Conservation (phyloP, 2,329 filamentous ascomycete species). For the Colletotrichum plurivorum region DNA sequence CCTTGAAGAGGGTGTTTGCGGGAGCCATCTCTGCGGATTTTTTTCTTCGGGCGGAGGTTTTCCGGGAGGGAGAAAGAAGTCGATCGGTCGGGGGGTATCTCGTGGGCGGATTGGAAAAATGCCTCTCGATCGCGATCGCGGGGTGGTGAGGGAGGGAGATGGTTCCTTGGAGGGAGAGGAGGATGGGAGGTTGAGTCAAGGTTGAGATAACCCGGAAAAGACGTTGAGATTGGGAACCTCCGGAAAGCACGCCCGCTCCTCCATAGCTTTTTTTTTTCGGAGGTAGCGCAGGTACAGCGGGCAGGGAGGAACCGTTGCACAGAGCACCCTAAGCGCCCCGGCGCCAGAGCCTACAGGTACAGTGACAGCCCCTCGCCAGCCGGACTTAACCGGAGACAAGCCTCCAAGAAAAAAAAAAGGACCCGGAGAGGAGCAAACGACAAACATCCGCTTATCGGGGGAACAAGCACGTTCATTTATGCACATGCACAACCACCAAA, state of each 20-base stretch:
- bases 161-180: slow-evolving; percentile 16
- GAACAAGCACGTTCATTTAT: background rate
- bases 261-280: slow-evolving; percentile 31
- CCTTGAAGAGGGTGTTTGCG: slow-evolving; percentile 66
- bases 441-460: slow-evolving; percentile 5
- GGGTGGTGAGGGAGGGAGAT: slow-evolving; percentile 32
- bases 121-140: background rate
- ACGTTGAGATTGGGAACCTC: slow-evolving; percentile 39
- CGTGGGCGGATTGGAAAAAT: slow-evolving; percentile 3
- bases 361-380: slow-evolving; percentile 8
- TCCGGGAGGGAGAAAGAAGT: background rate
- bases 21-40: slow-evolving; percentile 54
- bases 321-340: slow-evolving; percentile 5
- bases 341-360: background rate
- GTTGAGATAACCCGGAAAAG: slow-evolving; percentile 27
- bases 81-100: background rate
- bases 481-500: slow-evolving; percentile 8
- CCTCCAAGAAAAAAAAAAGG: slow-evolving; percentile 10
- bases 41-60: background rate
- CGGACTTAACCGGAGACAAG: slow-evolving; percentile 39
- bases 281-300: slow-evolving; percentile 1
- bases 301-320: slow-evolving; percentile 14
- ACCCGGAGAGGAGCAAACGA: slow-evolving; percentile 3
- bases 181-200: slow-evolving; percentile 31
- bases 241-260: slow-evolving; percentile 22